Evolutionary conservation across 2,329 filamentous ascomycete genomes (phyloP).

Genomic region (Neopestalotiopsis sp.): DNA sequence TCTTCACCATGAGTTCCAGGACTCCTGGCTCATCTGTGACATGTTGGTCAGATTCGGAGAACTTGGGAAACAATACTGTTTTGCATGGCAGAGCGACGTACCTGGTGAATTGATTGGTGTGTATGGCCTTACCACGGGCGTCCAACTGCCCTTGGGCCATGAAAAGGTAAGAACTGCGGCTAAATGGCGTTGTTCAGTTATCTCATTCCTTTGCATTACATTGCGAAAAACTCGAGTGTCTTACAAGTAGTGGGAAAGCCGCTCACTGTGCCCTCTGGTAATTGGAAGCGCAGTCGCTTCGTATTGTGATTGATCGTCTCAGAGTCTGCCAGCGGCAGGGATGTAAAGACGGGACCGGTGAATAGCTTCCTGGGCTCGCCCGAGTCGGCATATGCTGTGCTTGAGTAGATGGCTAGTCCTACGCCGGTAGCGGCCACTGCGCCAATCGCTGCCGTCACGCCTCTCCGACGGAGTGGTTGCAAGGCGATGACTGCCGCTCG

Average conservation of each 20-base stretch:
- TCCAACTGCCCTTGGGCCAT: constrained; percentile 59
- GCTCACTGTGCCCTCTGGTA: constrained; percentile 52
- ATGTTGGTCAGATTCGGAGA: neutral
- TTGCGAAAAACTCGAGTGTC: constrained; percentile 15
- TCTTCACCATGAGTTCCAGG: constrained; percentile 70
- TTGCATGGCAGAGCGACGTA: constrained; percentile 29
- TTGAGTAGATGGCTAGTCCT: constrained; percentile 30
- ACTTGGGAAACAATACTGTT: constrained; percentile 17
- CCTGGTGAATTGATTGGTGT: constrained; percentile 64
- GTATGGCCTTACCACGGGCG: constrained; percentile 69
- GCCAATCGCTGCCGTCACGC: constrained; percentile 10
- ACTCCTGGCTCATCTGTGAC: constrained; percentile 57
- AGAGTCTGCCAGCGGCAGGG: constrained; percentile 54
- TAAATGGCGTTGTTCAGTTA: constrained; percentile 24
- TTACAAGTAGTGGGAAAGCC: constrained; percentile 57
- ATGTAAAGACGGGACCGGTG: constrained; percentile 47
- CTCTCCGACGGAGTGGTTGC: constrained; percentile 10
- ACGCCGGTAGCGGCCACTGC: constrained; percentile 26
- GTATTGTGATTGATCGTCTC: constrained; percentile 64
- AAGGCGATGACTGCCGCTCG: neutral
- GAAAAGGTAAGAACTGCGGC: constrained; percentile 65
- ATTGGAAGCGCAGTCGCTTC: constrained; percentile 60
- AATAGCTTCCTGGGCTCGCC: constrained; percentile 36
- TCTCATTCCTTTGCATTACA: neutral
- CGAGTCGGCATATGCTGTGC: constrained; percentile 30